Evolutionary conservation across 164 flowering plant genomes (phyloP), one percentile per base, ranked within the genome.

Genomic region (Sextonia rubra): DNA sequence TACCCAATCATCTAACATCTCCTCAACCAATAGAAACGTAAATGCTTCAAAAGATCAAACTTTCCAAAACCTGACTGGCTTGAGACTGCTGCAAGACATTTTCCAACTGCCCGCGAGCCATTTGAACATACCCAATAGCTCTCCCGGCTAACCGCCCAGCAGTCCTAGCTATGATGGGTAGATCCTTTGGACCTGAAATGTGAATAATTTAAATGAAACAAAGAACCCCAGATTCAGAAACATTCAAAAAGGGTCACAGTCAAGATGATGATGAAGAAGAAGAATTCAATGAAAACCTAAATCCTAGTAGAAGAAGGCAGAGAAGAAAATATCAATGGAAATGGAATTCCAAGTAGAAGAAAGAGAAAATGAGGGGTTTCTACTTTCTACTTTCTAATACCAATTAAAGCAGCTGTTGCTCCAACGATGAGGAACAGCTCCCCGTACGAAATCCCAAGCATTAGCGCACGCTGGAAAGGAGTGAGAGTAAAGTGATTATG

Each of bases 21-120:
- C 44, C 44, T 37, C 44, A 37, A 37, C 11, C 44, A 37, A 37
- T 37, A 37, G 11, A 37, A 37, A 37, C 8, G 44, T 2, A 37
- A 37, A 37, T 37, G 44, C 1, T 37, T 37, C 44, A 37, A 37
- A 37, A 37, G 0, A 37, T 37, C 44, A 37, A 37, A 37, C 44
- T 37, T 37, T 37, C 11, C 44, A 37, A 15, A 61, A 91, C 99
- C 94, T 93, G 90, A 27, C 83, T 87, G 75, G 86, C 93, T 88
- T 93, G 98, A 68, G 97, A 76, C 64, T 90, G 91, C 64, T 95
- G 93, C 97, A 91, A 80, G 22, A 95, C 87, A 76, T 64, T 83
- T 3, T 91, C 94, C 62, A 95, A 84, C 74, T 93, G 98, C n/a
- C 97, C 98, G 22, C 99, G 97, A 49, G 89, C 94, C 71, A 89